Evolutionary conservation across 768 basidiomycete species (phyloP).

Genomic region (Lactarius hatsudake): DNA sequence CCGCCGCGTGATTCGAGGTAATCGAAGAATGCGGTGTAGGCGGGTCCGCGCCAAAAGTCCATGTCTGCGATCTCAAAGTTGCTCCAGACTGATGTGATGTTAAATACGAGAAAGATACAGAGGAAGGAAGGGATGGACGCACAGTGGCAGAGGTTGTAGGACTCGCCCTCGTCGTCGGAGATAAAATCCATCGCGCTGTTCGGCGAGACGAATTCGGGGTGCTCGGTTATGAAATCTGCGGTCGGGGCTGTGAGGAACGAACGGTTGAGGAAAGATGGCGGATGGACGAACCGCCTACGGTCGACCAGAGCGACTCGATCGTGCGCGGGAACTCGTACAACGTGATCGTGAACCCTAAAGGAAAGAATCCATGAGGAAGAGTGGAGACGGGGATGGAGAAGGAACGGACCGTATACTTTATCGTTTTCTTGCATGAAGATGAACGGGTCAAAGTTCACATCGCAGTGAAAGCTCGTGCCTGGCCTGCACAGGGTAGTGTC

Average conservation of each 20-base stretch:
- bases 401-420: slow-evolving; percentile 69
- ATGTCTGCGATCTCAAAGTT: slow-evolving; percentile 91
- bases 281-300: slow-evolving; percentile 56
- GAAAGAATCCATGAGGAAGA: not conserved
- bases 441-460: slow-evolving; percentile 65
- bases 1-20: slow-evolving; percentile 77
- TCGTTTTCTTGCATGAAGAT: slow-evolving; percentile 73
- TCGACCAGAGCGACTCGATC: slow-evolving; percentile 76
- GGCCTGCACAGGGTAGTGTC: slow-evolving; percentile 46
- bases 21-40: slow-evolving; percentile 81
- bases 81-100: slow-evolving; percentile 67
- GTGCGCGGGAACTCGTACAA: slow-evolving; percentile 77
- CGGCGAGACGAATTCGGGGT: slow-evolving; percentile 59
- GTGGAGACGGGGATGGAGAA: not conserved
- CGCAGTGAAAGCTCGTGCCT: slow-evolving; percentile 77
- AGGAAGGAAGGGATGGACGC: slow-evolving; percentile 22
- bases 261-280: not conserved
- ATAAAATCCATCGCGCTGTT: slow-evolving; percentile 74
- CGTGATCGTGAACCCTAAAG: slow-evolving; percentile 71
- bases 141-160: slow-evolving; percentile 80
- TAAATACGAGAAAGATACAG: not conserved
- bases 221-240: slow-evolving; percentile 60
- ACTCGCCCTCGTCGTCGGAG: slow-evolving; percentile 65
- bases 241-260: slow-evolving; percentile 25
- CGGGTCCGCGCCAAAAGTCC: slow-evolving; percentile 80